Evolutionary conservation across 345 rosid species (phyloP).

Genomic region (Brassica incana): DNA sequence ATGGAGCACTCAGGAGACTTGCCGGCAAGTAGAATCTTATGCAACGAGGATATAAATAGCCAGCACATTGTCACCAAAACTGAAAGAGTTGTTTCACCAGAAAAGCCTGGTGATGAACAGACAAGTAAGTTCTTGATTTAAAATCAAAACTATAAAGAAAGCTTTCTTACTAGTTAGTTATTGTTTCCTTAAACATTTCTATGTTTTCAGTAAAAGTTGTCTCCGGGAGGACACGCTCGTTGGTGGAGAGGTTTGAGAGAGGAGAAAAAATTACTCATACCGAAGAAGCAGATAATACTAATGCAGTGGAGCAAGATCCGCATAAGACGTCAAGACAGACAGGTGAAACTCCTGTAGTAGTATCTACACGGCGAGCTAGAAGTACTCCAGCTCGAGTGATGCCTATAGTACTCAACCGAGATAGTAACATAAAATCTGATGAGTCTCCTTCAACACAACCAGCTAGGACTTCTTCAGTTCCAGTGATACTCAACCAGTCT

Average conservation of each 20-base stretch:
- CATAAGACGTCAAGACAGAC: conserved; percentile 25
- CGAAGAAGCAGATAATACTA: conserved; percentile 40
- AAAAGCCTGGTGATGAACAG: conserved; percentile 43
- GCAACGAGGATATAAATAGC: conserved; percentile 41
- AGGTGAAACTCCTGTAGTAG: conserved; percentile 22
- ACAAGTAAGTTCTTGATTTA: conserved; percentile 51
- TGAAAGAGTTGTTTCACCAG: conserved; percentile 45
- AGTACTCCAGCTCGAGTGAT: conserved; percentile 41
- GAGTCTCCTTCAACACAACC: conserved; percentile 31
- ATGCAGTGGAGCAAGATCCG: conserved; percentile 24
- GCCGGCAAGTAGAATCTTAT: conserved; percentile 35
- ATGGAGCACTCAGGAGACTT: conserved; percentile 39
- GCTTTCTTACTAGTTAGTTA: neutral
- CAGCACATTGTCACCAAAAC: conserved; percentile 40
- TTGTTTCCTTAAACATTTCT: conserved; percentile 21
- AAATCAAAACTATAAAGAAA: neutral
- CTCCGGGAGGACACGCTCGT: conserved; percentile 80
- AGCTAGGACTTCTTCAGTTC: conserved; percentile 35
- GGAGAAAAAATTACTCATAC: conserved; percentile 45
- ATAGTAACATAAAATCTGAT: conserved; percentile 19
- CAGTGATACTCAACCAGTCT: conserved; percentile 14
- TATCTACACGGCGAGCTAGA: conserved; percentile 40
- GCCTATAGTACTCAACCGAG: conserved; percentile 34
- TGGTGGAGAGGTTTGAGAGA: conserved; percentile 93
- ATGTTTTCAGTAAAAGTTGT: conserved; percentile 83